phyloP scores from a whole-genome alignment of 306 rosid genomes.

The Fagus sylvatica region DNA sequence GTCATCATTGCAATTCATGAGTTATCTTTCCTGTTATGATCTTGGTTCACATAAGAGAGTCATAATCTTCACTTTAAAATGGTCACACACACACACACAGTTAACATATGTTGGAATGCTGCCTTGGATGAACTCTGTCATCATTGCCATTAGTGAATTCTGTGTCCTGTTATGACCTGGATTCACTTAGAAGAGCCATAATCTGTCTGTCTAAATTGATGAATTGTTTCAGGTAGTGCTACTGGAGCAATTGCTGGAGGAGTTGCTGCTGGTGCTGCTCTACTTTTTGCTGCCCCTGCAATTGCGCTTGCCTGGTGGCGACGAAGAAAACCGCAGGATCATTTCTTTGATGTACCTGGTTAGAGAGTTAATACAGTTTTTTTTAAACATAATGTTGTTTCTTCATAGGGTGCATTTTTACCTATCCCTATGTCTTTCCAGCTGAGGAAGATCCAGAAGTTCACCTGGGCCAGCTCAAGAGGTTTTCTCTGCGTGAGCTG shows the following conservation, averaged over 20 bases:
- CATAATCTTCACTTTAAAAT: no score
- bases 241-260: constrained; percentile 98
- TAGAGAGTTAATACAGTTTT: constrained; percentile 37
- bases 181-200: background rate
- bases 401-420: constrained; percentile 17
- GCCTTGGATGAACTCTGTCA: background rate
- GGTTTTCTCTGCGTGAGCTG: constrained; percentile 88
- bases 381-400: background rate
- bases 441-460: constrained; percentile 98
- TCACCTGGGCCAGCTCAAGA: constrained; percentile 88
- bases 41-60: background rate
- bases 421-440: constrained; percentile 32
- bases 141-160: background rate
- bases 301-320: constrained; percentile 86
- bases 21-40: background rate
- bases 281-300: constrained; percentile 91
- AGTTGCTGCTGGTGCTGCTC: constrained; percentile 95
- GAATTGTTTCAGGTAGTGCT: constrained; percentile 48
- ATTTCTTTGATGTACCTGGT: constrained; percentile 98
- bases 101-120: constrained; percentile 1
- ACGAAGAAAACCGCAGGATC: constrained; percentile 68
- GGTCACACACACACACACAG: background rate
- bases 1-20: background rate
- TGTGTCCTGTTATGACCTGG: background rate
- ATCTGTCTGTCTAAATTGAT: background rate